Evolutionary conservation across 177 flowering plant genomes (phyloP).

Genomic region (Telopea speciosissima): DNA sequence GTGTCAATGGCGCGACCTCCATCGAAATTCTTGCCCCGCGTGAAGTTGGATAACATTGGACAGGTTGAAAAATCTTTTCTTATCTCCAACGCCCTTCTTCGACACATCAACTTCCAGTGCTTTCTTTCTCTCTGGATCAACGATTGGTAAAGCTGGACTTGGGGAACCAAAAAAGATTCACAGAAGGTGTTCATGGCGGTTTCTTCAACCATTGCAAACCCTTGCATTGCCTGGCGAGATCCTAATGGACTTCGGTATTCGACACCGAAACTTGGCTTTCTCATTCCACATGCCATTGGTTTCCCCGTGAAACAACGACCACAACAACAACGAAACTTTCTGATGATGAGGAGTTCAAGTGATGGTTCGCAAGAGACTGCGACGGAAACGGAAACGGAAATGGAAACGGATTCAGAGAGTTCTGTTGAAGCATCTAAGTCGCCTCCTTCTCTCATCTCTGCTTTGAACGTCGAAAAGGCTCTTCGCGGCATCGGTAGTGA

Average conservation of each 20-base stretch:
- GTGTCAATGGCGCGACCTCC: neutral
- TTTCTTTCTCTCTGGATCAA: neutral
- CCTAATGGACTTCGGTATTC: neutral
- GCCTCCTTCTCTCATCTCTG: slow-evolving; percentile 59
- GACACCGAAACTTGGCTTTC: neutral
- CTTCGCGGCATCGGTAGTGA: slow-evolving; percentile 73
- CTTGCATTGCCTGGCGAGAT: slow-evolving; percentile 16
- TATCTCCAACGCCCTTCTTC: slow-evolving; percentile 9
- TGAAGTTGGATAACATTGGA: slow-evolving; percentile 12
- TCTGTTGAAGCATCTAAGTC: slow-evolving; percentile 39
- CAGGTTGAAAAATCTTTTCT: slow-evolving; percentile 14
- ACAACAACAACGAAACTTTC: slow-evolving; percentile 9
- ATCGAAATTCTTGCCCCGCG: too few species aligned
- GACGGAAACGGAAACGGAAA: slow-evolving; percentile 16
- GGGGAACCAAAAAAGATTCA: neutral
- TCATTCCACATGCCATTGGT: slow-evolving; percentile 4
- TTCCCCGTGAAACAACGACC: slow-evolving; percentile 13
- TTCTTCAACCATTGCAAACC: slow-evolving; percentile 26
- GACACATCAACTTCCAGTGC: neutral
- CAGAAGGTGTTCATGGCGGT: slow-evolving; percentile 19
- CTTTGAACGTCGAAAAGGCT: slow-evolving; percentile 68
- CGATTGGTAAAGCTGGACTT: neutral
- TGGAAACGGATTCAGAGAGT: slow-evolving; percentile 15
- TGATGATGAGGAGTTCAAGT: slow-evolving; percentile 24
- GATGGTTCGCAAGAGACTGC: slow-evolving; percentile 27